A percentile compares a stretch with the other conserved stretches of the same genome.
These are phyloP conservation scores for Aphanomyces astaci DNA, from an alignment of 352 stramenopile genomes.

Conservation along the genomic window DNA sequence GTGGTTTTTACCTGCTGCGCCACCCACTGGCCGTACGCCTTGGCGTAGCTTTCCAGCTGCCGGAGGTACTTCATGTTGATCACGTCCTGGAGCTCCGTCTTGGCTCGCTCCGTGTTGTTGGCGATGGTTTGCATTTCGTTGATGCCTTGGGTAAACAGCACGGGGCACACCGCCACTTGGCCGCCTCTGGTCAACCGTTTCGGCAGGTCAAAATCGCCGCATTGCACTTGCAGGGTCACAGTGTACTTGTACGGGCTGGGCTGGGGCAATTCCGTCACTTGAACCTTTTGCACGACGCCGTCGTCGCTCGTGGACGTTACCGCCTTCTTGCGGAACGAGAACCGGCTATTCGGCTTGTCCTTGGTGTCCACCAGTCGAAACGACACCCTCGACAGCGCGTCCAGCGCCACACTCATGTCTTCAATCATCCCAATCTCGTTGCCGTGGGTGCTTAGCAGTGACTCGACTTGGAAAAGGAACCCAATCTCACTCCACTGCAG, in stretches of 20 bases:
- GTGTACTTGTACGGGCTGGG: constrained; percentile 77
- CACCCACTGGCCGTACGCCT: constrained; percentile 68
- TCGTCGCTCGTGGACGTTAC: constrained; percentile 43
- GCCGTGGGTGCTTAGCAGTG: constrained; percentile 89
- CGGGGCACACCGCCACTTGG: constrained; percentile 72
- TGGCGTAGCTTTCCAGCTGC: constrained; percentile 69
- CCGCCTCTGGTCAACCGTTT: constrained; percentile 55
- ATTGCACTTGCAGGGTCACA: constrained; percentile 72
- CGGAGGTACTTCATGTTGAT: constrained; percentile 85
- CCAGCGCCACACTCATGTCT: constrained; percentile 79
- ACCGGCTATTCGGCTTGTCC: constrained; percentile 77
- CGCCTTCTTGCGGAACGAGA: constrained; percentile 56
- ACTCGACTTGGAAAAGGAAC: constrained; percentile 88
- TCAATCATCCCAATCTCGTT: constrained; percentile 96
- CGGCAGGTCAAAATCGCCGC: constrained; percentile 63
- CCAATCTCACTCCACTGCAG: constrained; percentile 72
- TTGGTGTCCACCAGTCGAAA: constrained; percentile 81
- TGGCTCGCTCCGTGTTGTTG: constrained; percentile 84
- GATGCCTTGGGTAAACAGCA: constrained; percentile 88
- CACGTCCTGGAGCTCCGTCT: constrained; percentile 84
- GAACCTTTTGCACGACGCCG: constrained; percentile 69
- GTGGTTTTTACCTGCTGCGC: constrained; percentile 3
- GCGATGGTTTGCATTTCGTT: constrained; percentile 94
- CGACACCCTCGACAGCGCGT: constrained; percentile 75
- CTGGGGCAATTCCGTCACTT: constrained; percentile 49